A percentile compares a stretch with the other conserved stretches of the same genome.
These are phyloP conservation scores for Maudiozyma saulgeensis DNA, from an alignment of 805 yeast species.

Conservation along the genomic window DNA sequence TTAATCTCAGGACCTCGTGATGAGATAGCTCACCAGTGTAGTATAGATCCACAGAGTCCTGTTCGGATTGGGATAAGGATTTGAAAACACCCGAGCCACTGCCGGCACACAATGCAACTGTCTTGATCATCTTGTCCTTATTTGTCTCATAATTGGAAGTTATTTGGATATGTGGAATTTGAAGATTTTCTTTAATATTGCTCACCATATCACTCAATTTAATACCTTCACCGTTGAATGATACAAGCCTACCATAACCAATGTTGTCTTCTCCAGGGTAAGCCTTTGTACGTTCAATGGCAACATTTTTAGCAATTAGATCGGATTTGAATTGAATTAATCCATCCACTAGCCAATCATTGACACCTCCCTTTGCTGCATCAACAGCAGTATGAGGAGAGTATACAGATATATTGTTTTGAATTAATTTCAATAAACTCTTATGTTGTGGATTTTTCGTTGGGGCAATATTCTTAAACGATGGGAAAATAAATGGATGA, in stretches of 20 bases:
- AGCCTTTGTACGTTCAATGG: conserved; percentile 18
- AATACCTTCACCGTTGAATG: conserved; percentile 34
- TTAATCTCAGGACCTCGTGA: conserved; percentile 70
- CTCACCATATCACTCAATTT: conserved; percentile 37
- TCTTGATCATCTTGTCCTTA: conserved; percentile 31
- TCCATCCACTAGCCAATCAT: conserved; percentile 78
- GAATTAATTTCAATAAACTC: conserved; percentile 62
- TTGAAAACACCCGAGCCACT: conserved; percentile 75
- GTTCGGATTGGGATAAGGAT: conserved; percentile 13
- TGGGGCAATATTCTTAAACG: conserved; percentile 64
- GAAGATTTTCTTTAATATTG: conserved; percentile 45
- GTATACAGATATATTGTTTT: conserved; percentile 77
- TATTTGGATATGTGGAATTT: conserved; percentile 51
- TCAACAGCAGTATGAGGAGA: conserved; percentile 96
- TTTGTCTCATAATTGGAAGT: conserved; percentile 31
- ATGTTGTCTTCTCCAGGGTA: conserved; percentile 30
- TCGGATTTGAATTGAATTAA: conserved; percentile 28
- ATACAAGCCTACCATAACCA: conserved; percentile 76
- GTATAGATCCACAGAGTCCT: conserved; percentile 55
- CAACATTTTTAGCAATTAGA: conserved; percentile 9
- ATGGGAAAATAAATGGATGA: conserved; percentile 89
- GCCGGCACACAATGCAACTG: conserved; percentile 89
- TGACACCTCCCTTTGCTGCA: conserved; percentile 87
- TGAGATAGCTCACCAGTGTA: conserved; percentile 92
- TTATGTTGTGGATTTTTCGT: conserved; percentile 66